Percentiles rank a stretch among this genome's conserved stretches.
phyloP scores from a whole-genome alignment of 2,329 filamentous ascomycete genomes.

The Cercospora canescens region DNA sequence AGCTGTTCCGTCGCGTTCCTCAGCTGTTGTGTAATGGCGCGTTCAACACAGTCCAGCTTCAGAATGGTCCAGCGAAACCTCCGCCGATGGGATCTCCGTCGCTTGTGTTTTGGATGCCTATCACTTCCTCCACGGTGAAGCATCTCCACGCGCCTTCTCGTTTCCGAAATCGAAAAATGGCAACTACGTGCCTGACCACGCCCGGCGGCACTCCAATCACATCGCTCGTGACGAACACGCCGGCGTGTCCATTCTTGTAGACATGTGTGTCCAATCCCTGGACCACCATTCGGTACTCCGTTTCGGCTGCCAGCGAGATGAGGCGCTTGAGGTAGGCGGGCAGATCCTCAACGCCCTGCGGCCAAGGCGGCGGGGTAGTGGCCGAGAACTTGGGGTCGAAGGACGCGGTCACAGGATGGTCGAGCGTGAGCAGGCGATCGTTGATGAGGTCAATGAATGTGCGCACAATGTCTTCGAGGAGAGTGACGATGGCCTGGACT shows the following conservation, averaged over 20 bases:
- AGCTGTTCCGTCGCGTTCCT: neutral
- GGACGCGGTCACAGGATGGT: neutral
- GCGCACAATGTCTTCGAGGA: conserved; percentile 9
- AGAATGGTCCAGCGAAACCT: neutral
- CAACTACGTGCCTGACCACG: conserved; percentile 3
- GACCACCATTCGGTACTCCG: conserved; percentile 7
- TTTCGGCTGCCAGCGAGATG: neutral
- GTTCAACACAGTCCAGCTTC: neutral
- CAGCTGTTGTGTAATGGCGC: neutral
- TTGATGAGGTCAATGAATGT: conserved; percentile 10
- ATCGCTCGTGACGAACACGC: conserved; percentile 10
- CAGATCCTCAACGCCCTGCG: neutral
- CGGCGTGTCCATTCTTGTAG: conserved; percentile 12
- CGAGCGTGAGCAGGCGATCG: neutral
- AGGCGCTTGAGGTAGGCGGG: conserved; percentile 1
- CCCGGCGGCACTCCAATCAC: conserved; percentile 5
- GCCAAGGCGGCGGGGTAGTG: conserved; percentile 7
- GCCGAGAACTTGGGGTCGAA: conserved; percentile 8
- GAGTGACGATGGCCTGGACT: conserved; percentile 7
- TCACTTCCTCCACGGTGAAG: conserved; percentile 12
- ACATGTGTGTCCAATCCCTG: conserved; percentile 9
- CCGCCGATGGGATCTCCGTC: conserved; percentile 2
- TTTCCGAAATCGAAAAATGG: conserved; percentile 11
- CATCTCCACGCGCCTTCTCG: conserved; percentile 7
- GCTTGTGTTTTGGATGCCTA: conserved; percentile 7